phyloP scores from a whole-genome alignment of 495 filamentous ascomycete genomes.

The Xylaria venustula region DNA sequence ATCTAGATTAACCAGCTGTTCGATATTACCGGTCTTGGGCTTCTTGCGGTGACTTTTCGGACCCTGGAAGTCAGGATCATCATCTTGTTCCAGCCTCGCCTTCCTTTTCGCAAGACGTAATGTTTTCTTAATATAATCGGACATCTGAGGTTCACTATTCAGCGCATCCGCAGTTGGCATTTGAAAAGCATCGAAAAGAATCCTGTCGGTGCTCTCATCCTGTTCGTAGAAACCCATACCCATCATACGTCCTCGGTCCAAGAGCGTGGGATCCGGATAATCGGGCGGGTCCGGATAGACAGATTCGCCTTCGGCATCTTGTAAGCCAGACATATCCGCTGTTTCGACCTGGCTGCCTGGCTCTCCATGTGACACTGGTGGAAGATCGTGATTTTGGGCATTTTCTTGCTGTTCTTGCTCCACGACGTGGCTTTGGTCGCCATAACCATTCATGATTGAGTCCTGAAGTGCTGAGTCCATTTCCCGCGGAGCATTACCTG shows the following conservation, averaged over 20 bases:
- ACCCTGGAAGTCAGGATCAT: slow-evolving; percentile 47
- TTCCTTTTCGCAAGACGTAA: slow-evolving; percentile 45
- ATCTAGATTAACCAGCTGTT: slow-evolving; percentile 33
- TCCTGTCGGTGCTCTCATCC: slow-evolving; percentile 49
- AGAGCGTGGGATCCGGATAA: slow-evolving; percentile 48
- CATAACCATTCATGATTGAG: slow-evolving; percentile 32
- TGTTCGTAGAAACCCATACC: slow-evolving; percentile 56
- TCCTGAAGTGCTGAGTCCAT: slow-evolving; percentile 34
- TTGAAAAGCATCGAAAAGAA: slow-evolving; percentile 51
- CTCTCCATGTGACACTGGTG: background rate
- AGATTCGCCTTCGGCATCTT: slow-evolving; percentile 26
- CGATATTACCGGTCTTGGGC: slow-evolving; percentile 32
- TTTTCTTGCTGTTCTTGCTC: slow-evolving; percentile 1
- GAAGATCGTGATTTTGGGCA: background rate
- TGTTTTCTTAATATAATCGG: slow-evolving; percentile 48
- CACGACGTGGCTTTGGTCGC: slow-evolving; percentile 30
- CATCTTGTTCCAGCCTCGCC: slow-evolving; percentile 41
- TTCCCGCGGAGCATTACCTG: slow-evolving; percentile 31
- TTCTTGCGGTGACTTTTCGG: slow-evolving; percentile 40
- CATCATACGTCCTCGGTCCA: slow-evolving; percentile 47
- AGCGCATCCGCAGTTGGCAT: slow-evolving; percentile 38
- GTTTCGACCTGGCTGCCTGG: slow-evolving; percentile 10
- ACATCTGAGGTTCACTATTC: slow-evolving; percentile 41
- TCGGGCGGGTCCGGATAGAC: slow-evolving; percentile 33
- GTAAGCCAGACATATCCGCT: slow-evolving; percentile 12